These are phyloP conservation scores for Elongisporangium prolatum DNA, from an alignment of 352 stramenopile species.

Conservation along the genomic window DNA sequence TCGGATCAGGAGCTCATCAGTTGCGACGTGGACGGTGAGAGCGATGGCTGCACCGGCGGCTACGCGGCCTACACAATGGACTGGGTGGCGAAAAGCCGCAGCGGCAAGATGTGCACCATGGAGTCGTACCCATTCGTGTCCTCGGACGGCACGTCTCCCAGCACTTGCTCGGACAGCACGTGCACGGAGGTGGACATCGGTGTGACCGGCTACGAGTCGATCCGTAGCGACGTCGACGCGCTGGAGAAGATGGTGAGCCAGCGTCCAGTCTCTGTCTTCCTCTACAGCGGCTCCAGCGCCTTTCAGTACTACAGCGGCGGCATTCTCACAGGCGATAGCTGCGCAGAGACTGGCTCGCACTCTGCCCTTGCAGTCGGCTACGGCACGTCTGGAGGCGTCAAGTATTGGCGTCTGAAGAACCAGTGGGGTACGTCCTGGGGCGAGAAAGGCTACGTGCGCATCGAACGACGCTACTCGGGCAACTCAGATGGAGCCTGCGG, in stretches of 20 bases:
- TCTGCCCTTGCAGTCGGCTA: constrained; percentile 63
- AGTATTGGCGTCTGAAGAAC: constrained; percentile 70
- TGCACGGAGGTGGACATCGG: constrained; percentile 42
- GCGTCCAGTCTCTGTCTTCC: constrained; percentile 49
- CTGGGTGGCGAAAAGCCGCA: constrained; percentile 40
- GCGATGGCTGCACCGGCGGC: constrained; percentile 50
- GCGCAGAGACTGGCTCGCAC: constrained; percentile 47
- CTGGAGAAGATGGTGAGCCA: constrained; percentile 43
- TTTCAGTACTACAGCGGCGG: constrained; percentile 67
- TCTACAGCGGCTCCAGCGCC: constrained; percentile 52
- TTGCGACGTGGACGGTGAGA: constrained; percentile 44
- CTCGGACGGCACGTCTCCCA: constrained; percentile 20
- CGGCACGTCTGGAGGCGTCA: constrained; percentile 34
- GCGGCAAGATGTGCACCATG: constrained; percentile 51
- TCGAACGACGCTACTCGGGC: constrained; percentile 41
- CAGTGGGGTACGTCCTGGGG: constrained; percentile 68
- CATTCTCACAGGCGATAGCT: constrained; percentile 52
- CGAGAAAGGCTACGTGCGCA: constrained; percentile 61
- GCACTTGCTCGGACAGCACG: constrained; percentile 20
- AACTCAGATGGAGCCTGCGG: constrained; percentile 50
- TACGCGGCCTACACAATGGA: constrained; percentile 57
- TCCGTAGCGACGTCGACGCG: constrained; percentile 26
- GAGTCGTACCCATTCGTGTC: constrained; percentile 48
- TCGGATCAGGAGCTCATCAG: constrained; percentile 71
- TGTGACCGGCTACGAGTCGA: constrained; percentile 42